phyloP scores from a whole-genome alignment of 345 rosid species.

The Salix dunnii region DNA sequence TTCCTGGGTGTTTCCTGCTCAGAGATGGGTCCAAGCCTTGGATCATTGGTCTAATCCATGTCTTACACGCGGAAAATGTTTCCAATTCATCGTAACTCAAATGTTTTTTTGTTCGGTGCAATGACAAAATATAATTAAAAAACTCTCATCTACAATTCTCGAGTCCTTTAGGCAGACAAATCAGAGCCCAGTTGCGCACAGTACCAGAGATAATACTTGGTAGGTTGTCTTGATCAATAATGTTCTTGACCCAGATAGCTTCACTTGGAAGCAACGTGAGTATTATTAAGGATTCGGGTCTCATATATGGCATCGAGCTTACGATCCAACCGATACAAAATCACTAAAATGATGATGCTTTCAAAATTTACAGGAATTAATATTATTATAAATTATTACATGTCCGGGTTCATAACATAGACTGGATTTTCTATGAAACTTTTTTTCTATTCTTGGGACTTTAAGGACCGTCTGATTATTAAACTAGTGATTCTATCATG shows the following conservation, averaged over 20 bases:
- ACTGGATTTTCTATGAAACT: too few relatives aligned
- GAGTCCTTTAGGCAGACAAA: neutral
- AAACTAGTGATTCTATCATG: too few relatives aligned
- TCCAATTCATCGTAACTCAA: neutral
- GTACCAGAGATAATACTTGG: neutral
- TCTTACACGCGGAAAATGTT: slow-evolving; percentile 10
- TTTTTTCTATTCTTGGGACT: too few relatives aligned
- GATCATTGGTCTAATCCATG: slow-evolving; percentile 23
- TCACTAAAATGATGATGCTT: too few relatives aligned
- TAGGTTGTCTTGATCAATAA: neutral
- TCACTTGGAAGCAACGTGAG: slow-evolving; percentile 2
- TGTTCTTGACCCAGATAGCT: neutral
- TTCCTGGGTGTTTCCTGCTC: neutral
- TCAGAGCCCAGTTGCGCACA: neutral
- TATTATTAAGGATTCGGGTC: neutral
- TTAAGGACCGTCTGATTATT: too few relatives aligned
- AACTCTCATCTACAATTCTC: neutral
- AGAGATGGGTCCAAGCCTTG: neutral
- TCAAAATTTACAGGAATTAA: too few relatives aligned
- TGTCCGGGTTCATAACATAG: too few relatives aligned
- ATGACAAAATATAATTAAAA: neutral
- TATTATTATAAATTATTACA: too few relatives aligned
- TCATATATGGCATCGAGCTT: neutral
- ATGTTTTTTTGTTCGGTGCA: neutral
- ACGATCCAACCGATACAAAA: neutral